Conservation (phyloP, 371 early-diverging fungal species). For the Mycotypha africana region DNA sequence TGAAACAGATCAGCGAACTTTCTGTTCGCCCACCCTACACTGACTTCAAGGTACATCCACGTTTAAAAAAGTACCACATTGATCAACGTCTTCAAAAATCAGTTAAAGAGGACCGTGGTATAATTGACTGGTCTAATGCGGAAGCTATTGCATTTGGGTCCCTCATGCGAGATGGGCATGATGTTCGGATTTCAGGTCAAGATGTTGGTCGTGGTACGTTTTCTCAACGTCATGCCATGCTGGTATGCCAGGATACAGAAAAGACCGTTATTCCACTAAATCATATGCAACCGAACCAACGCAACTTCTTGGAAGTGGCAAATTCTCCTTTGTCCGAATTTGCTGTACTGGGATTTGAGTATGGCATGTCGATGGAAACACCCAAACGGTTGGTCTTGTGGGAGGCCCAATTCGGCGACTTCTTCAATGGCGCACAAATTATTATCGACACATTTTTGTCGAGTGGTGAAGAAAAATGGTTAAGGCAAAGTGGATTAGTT, state of each 20-base stretch:
- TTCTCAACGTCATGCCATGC: constrained; percentile 93
- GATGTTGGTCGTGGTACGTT: constrained; percentile 98
- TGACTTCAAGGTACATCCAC: constrained; percentile 73
- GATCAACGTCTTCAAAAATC: constrained; percentile 70
- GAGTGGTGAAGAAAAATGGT: constrained; percentile 65
- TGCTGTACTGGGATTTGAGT: constrained; percentile 94
- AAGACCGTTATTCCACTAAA: constrained; percentile 78
- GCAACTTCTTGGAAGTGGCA: constrained; percentile 63
- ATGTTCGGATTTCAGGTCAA: constrained; percentile 93
- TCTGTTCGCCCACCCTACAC: constrained; percentile 70
- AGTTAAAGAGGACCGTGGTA: constrained; percentile 50
- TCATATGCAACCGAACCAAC: constrained; percentile 45
- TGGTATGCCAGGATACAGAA: constrained; percentile 80
- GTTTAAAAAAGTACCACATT: constrained; percentile 86
- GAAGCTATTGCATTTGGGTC: constrained; percentile 93
- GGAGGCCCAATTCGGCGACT: constrained; percentile 99
- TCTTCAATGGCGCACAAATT: constrained; percentile 72
- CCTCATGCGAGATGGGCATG: constrained; percentile 75
- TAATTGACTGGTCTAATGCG: constrained; percentile 97
- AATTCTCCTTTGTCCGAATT: constrained; percentile 89
- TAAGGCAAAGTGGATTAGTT: constrained; percentile 84
- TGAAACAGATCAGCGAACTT: constrained; percentile 64
- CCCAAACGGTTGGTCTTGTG: constrained; percentile 85
- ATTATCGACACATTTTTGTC: too few relatives aligned
- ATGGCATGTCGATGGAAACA: constrained; percentile 85